Percentiles rank a stretch among this genome's conserved stretches.
Evolutionary conservation across 1,284 basidiomycete genomes (phyloP).

Genomic region (Agroathelia rolfsii): DNA sequence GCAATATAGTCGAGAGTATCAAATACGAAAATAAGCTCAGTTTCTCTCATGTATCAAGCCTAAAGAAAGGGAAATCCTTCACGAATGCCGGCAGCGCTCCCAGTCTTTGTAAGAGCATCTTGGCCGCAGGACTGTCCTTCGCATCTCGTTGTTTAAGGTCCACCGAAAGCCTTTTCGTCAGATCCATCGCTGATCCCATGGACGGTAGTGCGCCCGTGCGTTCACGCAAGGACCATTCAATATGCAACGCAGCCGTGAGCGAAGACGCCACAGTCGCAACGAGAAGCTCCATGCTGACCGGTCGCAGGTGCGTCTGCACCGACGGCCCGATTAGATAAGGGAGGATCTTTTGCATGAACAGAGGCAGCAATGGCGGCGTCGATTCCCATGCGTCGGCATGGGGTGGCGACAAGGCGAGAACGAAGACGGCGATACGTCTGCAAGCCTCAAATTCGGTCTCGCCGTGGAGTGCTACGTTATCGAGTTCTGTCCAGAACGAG

Average conservation of each 20-base stretch:
- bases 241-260: conserved; percentile 52
- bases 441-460: conserved; percentile 51
- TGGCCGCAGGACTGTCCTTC: conserved; percentile 41
- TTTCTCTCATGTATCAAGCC: conserved; percentile 19
- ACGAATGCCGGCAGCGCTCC: conserved; percentile 54
- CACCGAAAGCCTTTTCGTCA: conserved; percentile 51
- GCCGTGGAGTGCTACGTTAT: conserved; percentile 36
- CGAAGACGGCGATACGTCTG: conserved; percentile 52
- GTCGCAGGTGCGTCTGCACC: conserved; percentile 46
- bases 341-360: conserved; percentile 56
- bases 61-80: conserved; percentile 64
- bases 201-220: conserved; percentile 36
- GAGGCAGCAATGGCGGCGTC: conserved; percentile 55
- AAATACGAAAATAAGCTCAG: conserved; percentile 12
- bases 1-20: too few species aligned
- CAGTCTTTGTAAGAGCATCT: conserved; percentile 44
- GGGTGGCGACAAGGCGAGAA: conserved; percentile 46
- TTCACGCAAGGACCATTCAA: conserved; percentile 55
- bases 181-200: conserved; percentile 39
- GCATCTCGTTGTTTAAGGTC: conserved; percentile 47
- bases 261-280: conserved; percentile 51
- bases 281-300: conserved; percentile 50
- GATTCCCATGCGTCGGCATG: too few species aligned
- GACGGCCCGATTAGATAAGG: conserved; percentile 45
- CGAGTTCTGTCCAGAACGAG: conserved; percentile 53